Percentiles rank a stretch among this genome's conserved stretches.
Conservation (phyloP, 169 alveolate species). For the Cryptosporidium canis region DNA sequence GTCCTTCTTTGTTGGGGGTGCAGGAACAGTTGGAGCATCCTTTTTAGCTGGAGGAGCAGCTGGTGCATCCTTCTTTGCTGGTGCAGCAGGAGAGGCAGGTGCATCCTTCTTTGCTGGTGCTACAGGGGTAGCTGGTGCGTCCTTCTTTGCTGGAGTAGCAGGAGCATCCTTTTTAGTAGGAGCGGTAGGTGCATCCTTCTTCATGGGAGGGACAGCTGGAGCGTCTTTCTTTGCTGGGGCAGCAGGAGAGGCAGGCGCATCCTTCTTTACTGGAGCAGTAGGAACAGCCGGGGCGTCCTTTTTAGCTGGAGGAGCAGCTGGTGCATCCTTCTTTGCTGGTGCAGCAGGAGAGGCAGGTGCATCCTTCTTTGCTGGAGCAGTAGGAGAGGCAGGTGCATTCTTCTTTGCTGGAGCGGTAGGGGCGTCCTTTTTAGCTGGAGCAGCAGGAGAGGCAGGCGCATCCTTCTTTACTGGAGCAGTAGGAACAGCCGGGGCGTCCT, state of each 20-base stretch:
- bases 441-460: background rate
- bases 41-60: background rate
- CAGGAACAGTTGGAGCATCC: constrained; percentile 17
- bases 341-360: background rate
- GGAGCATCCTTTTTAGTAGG: background rate
- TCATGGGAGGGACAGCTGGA: background rate
- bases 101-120: background rate
- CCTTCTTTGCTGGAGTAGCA: background rate
- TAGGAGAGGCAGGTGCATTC: background rate
- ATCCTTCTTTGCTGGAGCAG: background rate
- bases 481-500: background rate
- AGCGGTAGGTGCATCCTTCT: background rate
- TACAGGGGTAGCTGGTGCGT: background rate
- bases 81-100: no score
- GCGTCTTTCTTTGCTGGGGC: background rate
- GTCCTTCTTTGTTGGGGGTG: background rate
- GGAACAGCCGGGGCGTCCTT: background rate
- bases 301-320: background rate
- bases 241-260: no score
- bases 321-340: background rate
- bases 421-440: background rate
- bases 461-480: background rate
- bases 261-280: background rate
- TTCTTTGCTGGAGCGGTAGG: background rate
- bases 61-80: background rate